Conservation (phyloP, 2,329 filamentous ascomycete species). For the Penicillium griseofulvum region DNA sequence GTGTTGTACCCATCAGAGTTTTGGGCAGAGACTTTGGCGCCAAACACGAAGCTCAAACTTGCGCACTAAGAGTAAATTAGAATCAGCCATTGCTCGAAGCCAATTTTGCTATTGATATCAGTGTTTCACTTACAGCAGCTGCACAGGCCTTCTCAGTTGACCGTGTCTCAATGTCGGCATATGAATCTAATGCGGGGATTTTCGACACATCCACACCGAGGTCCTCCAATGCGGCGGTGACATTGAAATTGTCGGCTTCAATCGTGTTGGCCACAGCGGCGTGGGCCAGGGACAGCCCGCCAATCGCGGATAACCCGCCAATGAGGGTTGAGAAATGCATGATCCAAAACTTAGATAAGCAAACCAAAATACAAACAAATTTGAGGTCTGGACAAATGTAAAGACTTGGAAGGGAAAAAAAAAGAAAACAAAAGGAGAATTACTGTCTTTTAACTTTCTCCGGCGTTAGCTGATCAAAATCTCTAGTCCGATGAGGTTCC, state of each 20-base stretch:
- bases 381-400: neutral
- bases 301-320: constrained; percentile 4
- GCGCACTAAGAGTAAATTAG: constrained; percentile 5
- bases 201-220: constrained; percentile 6
- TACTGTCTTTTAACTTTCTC: neutral
- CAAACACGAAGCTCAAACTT: constrained; percentile 15
- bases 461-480: neutral
- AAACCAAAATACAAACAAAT: neutral
- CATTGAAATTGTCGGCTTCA: constrained; percentile 6
- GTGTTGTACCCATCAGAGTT: constrained; percentile 19
- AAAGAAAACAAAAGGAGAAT: neutral
- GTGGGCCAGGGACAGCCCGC: neutral
- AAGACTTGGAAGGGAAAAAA: too few relatives aligned
- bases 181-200: constrained; percentile 6
- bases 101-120: neutral
- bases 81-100: neutral
- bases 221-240: constrained; percentile 2
- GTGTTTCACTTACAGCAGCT: neutral
- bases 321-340: constrained; percentile 6
- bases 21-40: constrained; percentile 14
- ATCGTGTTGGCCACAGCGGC: neutral
- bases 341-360: neutral
- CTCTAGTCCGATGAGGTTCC: neutral
- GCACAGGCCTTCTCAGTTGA: constrained; percentile 5
- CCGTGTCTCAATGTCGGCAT: neutral